Base-by-base conservation (phyloP, 2,329 filamentous ascomycete genomes). In the Arthroderma sp. region DNA sequence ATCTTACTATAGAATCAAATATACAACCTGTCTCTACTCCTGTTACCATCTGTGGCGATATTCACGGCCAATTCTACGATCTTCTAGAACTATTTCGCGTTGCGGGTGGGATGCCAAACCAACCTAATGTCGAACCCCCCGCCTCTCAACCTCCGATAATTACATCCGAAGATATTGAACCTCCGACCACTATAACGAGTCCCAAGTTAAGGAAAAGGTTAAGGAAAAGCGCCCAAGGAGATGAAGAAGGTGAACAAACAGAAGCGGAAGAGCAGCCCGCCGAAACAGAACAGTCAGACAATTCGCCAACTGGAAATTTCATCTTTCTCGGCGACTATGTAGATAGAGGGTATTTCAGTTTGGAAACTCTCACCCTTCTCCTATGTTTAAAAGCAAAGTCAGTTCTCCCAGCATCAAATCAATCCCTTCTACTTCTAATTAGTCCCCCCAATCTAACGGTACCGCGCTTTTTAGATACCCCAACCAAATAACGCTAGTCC, bases 11-110 rank as follows among this genome's bases (percentile, higher is more conserved):
- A 93, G 91, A 98, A 69, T 95, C 88, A 52, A 98, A 98, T 63
- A 96, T 98, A 48, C 91, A 96, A 63, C 91, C 91, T n/a, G 89
- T 98, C 15, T 80, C 83, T 44, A 94, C 91, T 65, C 91, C 91
- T 38, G 91, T 96, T 54, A 98, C 91, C 46, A 91, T 98, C 50
- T 96, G 91, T 66, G 91, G 91, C 64, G 91, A 98, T 69, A 98
- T 98, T 63, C 91, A 98, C 68, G 91, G 91, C 54, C 91, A 98
- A 69, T 96, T 96, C 66, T 89, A 96, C 67, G 91, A 98, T 62
- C 70, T 98, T 66, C 96, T 98, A 87, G 91, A 98, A 71, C 79
- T 98, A 44, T 98, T 98, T 77, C 93, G 94, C 72, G 96, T 98
- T 65, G 91, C 91, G 56, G 91, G 91, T 44, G 87, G 88, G 49